Percentiles rank a stretch among this genome's conserved stretches.
Evolutionary conservation across 345 rosid species (phyloP).

Genomic region (Mallotus nudiflorus): DNA sequence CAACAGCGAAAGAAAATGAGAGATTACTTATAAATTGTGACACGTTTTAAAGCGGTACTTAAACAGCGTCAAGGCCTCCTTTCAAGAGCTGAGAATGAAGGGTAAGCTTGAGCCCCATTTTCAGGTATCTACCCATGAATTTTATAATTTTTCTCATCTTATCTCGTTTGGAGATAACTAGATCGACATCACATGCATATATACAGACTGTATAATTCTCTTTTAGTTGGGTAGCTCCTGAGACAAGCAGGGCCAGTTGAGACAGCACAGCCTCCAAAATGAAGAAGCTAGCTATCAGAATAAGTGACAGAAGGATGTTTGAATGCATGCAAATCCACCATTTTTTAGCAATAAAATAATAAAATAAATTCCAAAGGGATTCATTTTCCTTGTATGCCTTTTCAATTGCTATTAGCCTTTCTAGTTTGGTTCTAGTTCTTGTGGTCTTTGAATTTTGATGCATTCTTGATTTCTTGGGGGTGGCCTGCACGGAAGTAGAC

Average conservation of each 20-base stretch:
- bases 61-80: constrained; percentile 17
- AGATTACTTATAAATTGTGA: no score
- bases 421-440: no score
- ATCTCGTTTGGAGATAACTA: no score
- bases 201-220: neutral
- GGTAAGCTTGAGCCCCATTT: constrained; percentile 29
- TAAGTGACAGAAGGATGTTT: neutral
- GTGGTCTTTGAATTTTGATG: no score
- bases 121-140: constrained; percentile 20
- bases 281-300: no score
- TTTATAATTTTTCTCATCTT: neutral
- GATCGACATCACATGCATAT: no score
- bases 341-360: neutral
- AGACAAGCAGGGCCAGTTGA: constrained; percentile 10
- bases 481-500: no score
- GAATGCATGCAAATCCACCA: neutral
- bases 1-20: no score
- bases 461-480: no score
- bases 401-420: neutral
- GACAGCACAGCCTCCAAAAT: neutral
- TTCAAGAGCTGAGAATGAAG: constrained; percentile 24
- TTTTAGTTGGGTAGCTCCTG: constrained; percentile 7
- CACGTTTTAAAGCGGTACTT: neutral
- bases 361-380: neutral
- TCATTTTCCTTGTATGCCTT: neutral